Conservation (phyloP, 2,329 filamentous ascomycete genomes). For the Metarhizium robertsii region DNA sequence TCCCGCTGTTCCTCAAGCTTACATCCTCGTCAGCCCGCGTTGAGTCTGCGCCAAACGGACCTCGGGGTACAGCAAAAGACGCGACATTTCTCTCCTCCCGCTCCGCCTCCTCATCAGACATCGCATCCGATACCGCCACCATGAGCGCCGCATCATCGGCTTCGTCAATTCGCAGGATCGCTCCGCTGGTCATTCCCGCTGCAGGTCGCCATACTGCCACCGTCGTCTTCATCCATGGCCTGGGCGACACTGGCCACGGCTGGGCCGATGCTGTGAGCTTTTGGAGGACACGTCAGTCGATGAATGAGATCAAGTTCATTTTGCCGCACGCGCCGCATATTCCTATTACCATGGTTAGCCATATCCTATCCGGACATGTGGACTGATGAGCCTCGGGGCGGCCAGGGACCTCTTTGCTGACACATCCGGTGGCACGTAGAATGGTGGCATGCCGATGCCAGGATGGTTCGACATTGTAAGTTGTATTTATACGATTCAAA, state of each 20-base stretch:
- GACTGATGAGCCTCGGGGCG: neutral
- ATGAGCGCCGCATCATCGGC: conserved; percentile 12
- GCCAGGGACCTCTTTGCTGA: neutral
- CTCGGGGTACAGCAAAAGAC: neutral
- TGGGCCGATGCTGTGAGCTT: conserved; percentile 81
- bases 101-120: neutral
- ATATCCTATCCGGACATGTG: neutral
- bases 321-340: conserved; percentile 85
- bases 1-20: neutral
- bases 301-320: conserved; percentile 87
- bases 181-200: conserved; percentile 66
- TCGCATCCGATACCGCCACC: neutral
- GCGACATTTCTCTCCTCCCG: neutral
- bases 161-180: conserved; percentile 20
- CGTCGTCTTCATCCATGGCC: conserved; percentile 86
- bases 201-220: conserved; percentile 81
- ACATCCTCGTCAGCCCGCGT: neutral
- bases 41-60: neutral
- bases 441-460: conserved; percentile 70
- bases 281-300: conserved; percentile 69
- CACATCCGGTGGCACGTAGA: conserved; percentile 33
- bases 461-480: conserved; percentile 77
- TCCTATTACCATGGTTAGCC: conserved; percentile 58
- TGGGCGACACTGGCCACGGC: conserved; percentile 74
- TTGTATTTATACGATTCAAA: neutral